Percentiles rank a stretch among this genome's conserved stretches.
These are phyloP conservation scores for Asterophora lycoperdoides DNA, from an alignment of 768 basidiomycete species.

Conservation along the genomic window DNA sequence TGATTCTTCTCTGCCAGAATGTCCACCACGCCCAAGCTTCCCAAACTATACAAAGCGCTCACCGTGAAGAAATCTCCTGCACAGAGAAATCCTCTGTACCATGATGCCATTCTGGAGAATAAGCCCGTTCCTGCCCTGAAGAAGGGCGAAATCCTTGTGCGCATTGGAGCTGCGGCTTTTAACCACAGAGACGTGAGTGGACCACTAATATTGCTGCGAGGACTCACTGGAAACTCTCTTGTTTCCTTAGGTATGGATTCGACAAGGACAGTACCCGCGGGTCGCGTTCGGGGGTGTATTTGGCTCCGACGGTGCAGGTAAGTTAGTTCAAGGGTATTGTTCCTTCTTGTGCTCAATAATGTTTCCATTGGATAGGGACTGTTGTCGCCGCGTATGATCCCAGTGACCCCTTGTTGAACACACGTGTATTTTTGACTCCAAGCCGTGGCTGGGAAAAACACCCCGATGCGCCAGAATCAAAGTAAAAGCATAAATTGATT, in stretches of 20 bases:
- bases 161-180: constrained; percentile 65
- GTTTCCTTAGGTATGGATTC: constrained; percentile 74
- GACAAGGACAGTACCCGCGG: constrained; percentile 62
- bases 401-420: constrained; percentile 52
- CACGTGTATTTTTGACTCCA: constrained; percentile 72
- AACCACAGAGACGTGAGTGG: constrained; percentile 68
- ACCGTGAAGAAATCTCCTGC: constrained; percentile 41
- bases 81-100: constrained; percentile 39
- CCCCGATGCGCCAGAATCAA: constrained; percentile 61
- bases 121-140: constrained; percentile 47
- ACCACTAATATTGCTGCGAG: not conserved
- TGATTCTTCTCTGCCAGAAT: not conserved
- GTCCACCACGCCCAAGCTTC: constrained; percentile 21
- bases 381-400: constrained; percentile 55
- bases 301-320: constrained; percentile 75
- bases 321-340: constrained; percentile 10
- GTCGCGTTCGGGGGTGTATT: constrained; percentile 57
- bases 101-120: constrained; percentile 54
- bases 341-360: not conserved
- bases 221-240: not conserved
- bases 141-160: constrained; percentile 59
- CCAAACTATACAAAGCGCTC: constrained; percentile 44
- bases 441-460: constrained; percentile 71
- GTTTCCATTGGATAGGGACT: constrained; percentile 38
- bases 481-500: no score